Evolutionary conservation across 2,329 filamentous ascomycete species (phyloP), one percentile per base, ranked within the genome.

Genomic region (Fusarium multiceps): DNA sequence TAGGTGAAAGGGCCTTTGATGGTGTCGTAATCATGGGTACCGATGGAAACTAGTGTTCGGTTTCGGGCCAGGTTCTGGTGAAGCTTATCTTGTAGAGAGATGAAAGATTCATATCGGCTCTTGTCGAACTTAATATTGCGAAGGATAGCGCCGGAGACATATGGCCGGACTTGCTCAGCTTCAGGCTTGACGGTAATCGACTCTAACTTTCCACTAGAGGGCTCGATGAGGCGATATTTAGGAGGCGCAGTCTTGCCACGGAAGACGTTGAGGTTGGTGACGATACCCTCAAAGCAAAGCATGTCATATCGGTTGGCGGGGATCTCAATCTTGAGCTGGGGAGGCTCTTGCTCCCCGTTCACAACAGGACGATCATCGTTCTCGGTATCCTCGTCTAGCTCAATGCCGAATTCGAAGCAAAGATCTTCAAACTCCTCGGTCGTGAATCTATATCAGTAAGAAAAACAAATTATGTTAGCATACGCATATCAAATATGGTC

Each of bases 361-460:
- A 92, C 87, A 62, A 92, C 83, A 32, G 92, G 92, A 48, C 93
- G 86, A 71, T 93, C 89, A 61, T 88, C 86, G 76, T 93, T 86
- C 73, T 93, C 91, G 51, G 93, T 96, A 81, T 99, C 96, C 84
- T 98, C 95, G 83, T 99, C 96, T 74, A 99, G 88, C 82, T 99
- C 96, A 79, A 99, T 97, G 64, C 94, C 94, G 79, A 97, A 99
- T 77, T 99, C 95, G 87, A 99, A 99, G 82, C 96, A 98, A 74
- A 99, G 87, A 78, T 97, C 92, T 81, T 99, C 96, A 78, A 99
- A 99, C 78, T 97, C 93, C 76, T 97, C 89, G 70, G 93, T 96
- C 58, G 95, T 97, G 82, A 93, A 95, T 73, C 92, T 94, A 64
- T 42, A 43, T 56, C 18, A 32, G 21, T 42, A 37, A 42, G 18